phyloP scores from a whole-genome alignment of 2,329 filamentous ascomycete species.

The Pseudogymnoascus sp. region DNA sequence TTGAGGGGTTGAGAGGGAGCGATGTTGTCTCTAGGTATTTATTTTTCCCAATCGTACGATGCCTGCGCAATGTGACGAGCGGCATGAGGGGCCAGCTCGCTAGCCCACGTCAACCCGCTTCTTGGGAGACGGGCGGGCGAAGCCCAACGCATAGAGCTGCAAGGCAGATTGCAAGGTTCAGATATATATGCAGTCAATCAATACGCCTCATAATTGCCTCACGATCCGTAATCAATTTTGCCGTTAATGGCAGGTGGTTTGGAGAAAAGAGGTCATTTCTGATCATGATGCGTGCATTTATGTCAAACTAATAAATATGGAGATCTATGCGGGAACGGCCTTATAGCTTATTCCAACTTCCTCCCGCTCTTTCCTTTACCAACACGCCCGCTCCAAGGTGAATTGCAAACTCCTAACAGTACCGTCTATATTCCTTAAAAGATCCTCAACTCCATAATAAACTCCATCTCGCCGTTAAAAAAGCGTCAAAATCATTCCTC shows the following conservation, averaged over 20 bases:
- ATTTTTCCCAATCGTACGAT: neutral
- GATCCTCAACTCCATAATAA: neutral
- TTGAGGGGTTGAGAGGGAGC: neutral
- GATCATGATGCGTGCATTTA: neutral
- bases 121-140: neutral
- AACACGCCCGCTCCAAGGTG: neutral
- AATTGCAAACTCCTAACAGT: neutral
- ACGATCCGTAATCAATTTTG: neutral
- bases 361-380: neutral
- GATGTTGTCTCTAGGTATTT: neutral
- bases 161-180: constrained; percentile 1
- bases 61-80: neutral
- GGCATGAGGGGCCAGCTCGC: neutral
- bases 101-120: neutral
- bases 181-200: neutral
- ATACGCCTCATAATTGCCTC: constrained; percentile 1
- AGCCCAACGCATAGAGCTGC: neutral
- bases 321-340: neutral
- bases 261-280: neutral
- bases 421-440: neutral
- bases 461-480: neutral
- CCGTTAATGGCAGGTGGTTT: neutral
- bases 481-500: neutral
- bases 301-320: neutral
- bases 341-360: neutral